Conservation (phyloP, 2,329 filamentous ascomycete species). For the Colletotrichum nymphaeae region DNA sequence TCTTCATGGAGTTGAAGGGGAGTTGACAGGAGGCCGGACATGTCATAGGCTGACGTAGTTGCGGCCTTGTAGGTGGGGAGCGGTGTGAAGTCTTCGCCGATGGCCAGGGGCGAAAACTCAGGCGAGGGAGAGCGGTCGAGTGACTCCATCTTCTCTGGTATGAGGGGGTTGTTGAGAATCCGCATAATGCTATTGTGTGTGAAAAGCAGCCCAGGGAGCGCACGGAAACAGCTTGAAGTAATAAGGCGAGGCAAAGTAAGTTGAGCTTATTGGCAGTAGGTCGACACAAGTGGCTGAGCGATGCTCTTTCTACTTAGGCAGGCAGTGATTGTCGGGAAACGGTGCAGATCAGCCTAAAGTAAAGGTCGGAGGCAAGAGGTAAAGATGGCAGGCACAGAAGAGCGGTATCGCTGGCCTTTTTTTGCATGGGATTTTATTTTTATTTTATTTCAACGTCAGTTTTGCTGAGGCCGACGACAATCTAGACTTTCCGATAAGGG, state of each 20-base stretch:
- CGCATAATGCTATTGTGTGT: slow-evolving; percentile 26
- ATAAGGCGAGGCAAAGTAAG: background rate
- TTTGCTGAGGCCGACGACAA: slow-evolving; percentile 28
- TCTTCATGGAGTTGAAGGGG: slow-evolving; percentile 87
- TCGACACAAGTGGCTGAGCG: background rate
- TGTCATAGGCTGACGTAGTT: slow-evolving; percentile 65
- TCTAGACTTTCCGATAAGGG: slow-evolving; percentile 36
- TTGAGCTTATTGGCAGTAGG: background rate
- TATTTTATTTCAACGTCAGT: slow-evolving; percentile 1
- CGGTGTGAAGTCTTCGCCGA: slow-evolving; percentile 69
- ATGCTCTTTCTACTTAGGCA: background rate
- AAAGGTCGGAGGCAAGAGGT: background rate
- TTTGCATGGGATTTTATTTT: slow-evolving; percentile 8
- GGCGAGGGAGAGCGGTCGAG: slow-evolving; percentile 54
- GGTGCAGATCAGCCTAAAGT: background rate
- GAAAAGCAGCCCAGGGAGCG: background rate
- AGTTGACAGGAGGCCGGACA: slow-evolving; percentile 78
- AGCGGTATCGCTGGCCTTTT: slow-evolving; percentile 27
- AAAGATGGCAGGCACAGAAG: background rate
- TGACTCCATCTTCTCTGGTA: slow-evolving; percentile 25
- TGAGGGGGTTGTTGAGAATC: slow-evolving; percentile 32
- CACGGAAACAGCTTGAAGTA: background rate
- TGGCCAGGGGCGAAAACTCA: slow-evolving; percentile 60
- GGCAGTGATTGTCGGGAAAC: background rate
- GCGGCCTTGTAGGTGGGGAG: slow-evolving; percentile 68